Evolutionary conservation across 2,329 filamentous ascomycete genomes (phyloP), one percentile per base, ranked within the genome.

Genomic region (Leptographium procerum): DNA sequence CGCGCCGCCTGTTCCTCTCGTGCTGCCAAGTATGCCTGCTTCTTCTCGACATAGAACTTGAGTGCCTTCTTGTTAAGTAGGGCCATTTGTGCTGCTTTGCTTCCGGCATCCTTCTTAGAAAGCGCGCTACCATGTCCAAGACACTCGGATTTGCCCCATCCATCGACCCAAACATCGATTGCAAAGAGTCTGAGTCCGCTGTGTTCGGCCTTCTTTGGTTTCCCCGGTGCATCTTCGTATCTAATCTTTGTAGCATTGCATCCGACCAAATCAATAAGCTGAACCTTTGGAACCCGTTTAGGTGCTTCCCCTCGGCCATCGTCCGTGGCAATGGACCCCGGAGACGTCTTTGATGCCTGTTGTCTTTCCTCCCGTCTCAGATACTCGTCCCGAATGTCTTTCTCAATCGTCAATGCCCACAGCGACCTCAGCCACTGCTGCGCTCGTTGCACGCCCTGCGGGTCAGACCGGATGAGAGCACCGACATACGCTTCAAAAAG

Each of bases 401-500:
- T 71, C 31, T 74, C 68, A 43, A 95, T 72, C 5, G 81, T 83
- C 52, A 77, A 81, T 4, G 80, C 79, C 90, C 91, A 96, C 1
- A 96, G 74, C 9, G 78, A 73, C 55, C 82, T 85, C 52, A 96
- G 73, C 90, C 91, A 97, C 16, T 77, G 69, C 56, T 86, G 78
- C 2, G 81, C 85, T 2, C 76, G 77, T 9, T 70, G 62, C 52
- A 87, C 79, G 1, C 91, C 91, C 3, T 73, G 70, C 0, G 83
- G 77, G 65, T 90, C 81, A 1, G 86, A 84, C 2, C 89, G 73
- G 36, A 95, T 80, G 7, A 91, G 72, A 3, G 87, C 91, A 10
- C 88, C 91, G 19, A 95, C 82, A 65, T 95, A 96, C 0, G 92
- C 88, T 69, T 97, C 92, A 65, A 96, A 95, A 22, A 96, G 79